Conservation (phyloP, 192 early-diverging fungal genomes). For the Linnemannia zychae region DNA sequence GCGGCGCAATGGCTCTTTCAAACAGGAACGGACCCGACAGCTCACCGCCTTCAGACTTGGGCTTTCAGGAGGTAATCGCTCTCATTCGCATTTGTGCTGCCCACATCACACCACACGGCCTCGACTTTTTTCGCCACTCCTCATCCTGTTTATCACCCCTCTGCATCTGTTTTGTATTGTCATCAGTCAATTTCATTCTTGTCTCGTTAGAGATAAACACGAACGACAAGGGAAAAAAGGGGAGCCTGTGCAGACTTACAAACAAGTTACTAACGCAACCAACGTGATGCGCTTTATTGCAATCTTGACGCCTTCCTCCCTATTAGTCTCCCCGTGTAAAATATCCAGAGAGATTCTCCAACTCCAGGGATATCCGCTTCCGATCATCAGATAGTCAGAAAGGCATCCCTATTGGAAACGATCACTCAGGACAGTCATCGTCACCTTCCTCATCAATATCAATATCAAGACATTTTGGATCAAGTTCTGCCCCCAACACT, state of each 20-base stretch:
- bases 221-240: neutral
- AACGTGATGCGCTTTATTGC: neutral
- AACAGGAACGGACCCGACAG: conserved; percentile 32
- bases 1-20: conserved; percentile 3
- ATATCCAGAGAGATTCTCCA: conserved; percentile 32
- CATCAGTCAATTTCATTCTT: neutral
- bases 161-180: neutral
- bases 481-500: conserved; percentile 29
- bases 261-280: neutral
- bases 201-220: conserved; percentile 20
- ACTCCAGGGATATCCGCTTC: conserved; percentile 35
- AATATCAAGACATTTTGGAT: conserved; percentile 29
- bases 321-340: conserved; percentile 36
- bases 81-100: neutral
- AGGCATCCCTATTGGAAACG: conserved; percentile 10
- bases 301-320: neutral
- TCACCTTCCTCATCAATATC: conserved; percentile 10
- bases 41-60: conserved; percentile 33
- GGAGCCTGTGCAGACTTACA: neutral
- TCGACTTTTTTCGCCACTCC: neutral
- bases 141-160: neutral
- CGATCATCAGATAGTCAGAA: conserved; percentile 38
- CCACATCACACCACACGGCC: too few species aligned
- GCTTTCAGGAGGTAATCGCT: conserved; percentile 51
- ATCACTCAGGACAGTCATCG: conserved; percentile 29